These are phyloP conservation scores for Termitomyces sp. DNA, from an alignment of 768 basidiomycete species.

Conservation along the genomic window DNA sequence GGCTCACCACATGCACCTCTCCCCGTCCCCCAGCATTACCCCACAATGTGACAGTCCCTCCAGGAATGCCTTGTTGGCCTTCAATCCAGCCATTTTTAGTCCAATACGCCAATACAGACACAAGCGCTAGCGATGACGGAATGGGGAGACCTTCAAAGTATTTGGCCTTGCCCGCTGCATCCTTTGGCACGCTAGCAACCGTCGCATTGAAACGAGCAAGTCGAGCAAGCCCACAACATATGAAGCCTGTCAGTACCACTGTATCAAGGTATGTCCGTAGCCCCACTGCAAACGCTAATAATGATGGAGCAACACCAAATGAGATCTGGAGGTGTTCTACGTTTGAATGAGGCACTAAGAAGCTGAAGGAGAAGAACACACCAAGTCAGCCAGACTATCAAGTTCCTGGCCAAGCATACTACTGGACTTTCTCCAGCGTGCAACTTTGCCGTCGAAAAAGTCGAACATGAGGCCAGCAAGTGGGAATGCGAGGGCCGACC, in stretches of 20 bases:
- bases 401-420: conserved; percentile 97
- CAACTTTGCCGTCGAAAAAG: conserved; percentile 96
- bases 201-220: conserved; percentile 99
- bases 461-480: conserved; percentile 96
- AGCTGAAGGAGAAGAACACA: conserved; percentile 30
- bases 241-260: conserved; percentile 80
- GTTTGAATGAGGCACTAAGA: not conserved
- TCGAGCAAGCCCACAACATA: conserved; percentile 94
- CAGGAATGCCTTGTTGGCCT: conserved; percentile 69
- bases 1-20: conserved; percentile 77
- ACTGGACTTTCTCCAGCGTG: conserved; percentile 92
- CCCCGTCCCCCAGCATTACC: conserved; percentile 67
- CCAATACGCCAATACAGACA: conserved; percentile 78
- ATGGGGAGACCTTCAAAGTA: conserved; percentile 99
- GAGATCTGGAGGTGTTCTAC: conserved; percentile 61
- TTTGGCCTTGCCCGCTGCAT: conserved; percentile 77
- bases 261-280: conserved; percentile 90
- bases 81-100: conserved; percentile 80
- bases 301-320: conserved; percentile 95
- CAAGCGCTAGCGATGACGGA: conserved; percentile 81
- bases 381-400: conserved; percentile 94
- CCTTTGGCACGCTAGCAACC: conserved; percentile 89
- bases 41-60: conserved; percentile 72
- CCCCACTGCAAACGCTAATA: conserved; percentile 87
- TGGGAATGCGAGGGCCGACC: conserved; percentile 85